A percentile compares a stretch with the other conserved stretches of the same genome.
Evolutionary conservation across 1,284 basidiomycete genomes (phyloP).

Genomic region (Rhodotorula sp.): DNA sequence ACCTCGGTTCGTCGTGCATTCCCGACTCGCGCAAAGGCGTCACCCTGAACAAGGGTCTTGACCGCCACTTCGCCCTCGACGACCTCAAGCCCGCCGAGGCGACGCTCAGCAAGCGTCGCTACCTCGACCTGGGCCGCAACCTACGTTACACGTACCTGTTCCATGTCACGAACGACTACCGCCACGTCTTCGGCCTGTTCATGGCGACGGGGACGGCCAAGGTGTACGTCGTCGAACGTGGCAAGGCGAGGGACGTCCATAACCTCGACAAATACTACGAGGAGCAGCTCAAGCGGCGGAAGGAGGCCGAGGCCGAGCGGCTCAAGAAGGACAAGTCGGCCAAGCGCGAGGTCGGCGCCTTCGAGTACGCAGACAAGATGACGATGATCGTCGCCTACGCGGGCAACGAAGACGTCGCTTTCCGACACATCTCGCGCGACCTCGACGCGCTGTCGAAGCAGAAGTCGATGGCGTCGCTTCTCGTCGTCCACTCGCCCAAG

Average conservation of each 20-base stretch:
- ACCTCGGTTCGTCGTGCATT: constrained; percentile 78
- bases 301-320: constrained; percentile 44
- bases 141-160: constrained; percentile 88
- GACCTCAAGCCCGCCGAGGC: constrained; percentile 70
- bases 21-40: constrained; percentile 63
- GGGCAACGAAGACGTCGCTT: constrained; percentile 70
- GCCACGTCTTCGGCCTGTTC: constrained; percentile 92
- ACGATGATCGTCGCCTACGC: constrained; percentile 75
- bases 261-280: constrained; percentile 73
- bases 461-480: constrained; percentile 63
- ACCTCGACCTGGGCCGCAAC: constrained; percentile 63
- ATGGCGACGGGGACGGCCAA: constrained; percentile 67
- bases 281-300: constrained; percentile 55
- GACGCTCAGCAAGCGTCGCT: constrained; percentile 64
- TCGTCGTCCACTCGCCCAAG: constrained; percentile 83
- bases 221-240: constrained; percentile 87
- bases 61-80: constrained; percentile 76
- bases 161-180: constrained; percentile 70
- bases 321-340: constrained; percentile 40
- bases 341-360: constrained; percentile 48
- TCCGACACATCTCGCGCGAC: constrained; percentile 87
- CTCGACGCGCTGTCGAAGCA: constrained; percentile 64
- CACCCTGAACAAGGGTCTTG: constrained; percentile 80
- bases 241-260: constrained; percentile 77
- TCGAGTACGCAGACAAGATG: constrained; percentile 70